Percentiles rank a stretch among this genome's conserved stretches.
Evolutionary conservation across 2,329 filamentous ascomycete genomes (phyloP).

Genomic region (Hypoxylon sp.): DNA sequence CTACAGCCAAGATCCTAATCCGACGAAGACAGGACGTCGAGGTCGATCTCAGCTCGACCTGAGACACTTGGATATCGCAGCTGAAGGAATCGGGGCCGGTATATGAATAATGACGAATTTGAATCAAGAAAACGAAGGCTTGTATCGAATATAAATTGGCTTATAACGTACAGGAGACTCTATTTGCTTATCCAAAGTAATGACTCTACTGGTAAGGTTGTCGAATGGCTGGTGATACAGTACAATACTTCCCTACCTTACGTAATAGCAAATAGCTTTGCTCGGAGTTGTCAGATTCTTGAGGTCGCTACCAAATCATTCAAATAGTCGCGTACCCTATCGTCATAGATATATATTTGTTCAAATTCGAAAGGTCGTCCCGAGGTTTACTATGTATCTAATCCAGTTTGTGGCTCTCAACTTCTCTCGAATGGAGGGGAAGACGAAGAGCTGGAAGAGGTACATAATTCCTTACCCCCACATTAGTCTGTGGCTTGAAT

Average conservation of each 20-base stretch:
- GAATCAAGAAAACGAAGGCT: background rate
- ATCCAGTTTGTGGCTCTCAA: background rate
- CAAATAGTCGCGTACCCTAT: background rate
- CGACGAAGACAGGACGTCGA: constrained; percentile 41
- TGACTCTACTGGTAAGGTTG: background rate
- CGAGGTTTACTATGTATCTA: background rate
- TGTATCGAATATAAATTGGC: background rate
- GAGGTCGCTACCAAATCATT: constrained; percentile 7
- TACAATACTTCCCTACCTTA: background rate
- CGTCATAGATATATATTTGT: background rate
- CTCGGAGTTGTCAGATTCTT: background rate
- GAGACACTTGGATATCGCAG: background rate
- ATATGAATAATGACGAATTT: background rate
- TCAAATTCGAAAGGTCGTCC: background rate
- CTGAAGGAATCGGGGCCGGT: background rate
- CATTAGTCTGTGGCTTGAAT: background rate
- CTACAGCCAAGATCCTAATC: constrained; percentile 36
- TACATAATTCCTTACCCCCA: background rate
- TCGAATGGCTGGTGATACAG: background rate
- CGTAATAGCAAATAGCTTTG: background rate
- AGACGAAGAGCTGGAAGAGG: too few species aligned
- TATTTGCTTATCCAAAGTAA: background rate
- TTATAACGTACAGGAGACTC: background rate
- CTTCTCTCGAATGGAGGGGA: background rate
- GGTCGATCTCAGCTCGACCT: constrained; percentile 38